Percentiles rank a stretch among this genome's conserved stretches.
Evolutionary conservation across 371 early-diverging fungal genomes (phyloP).

Genomic region (Circinella umbellata): DNA sequence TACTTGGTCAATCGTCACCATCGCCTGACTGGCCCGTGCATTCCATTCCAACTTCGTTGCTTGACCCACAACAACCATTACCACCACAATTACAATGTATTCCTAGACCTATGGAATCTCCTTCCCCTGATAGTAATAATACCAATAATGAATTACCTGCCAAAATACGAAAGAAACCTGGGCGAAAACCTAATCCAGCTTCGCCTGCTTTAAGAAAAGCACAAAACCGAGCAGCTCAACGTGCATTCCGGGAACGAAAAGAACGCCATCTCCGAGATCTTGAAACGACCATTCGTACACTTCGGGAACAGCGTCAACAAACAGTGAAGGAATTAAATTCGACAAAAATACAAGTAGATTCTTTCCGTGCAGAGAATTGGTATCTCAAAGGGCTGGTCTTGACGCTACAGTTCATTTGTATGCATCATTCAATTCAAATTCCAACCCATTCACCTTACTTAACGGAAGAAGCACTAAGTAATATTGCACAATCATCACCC

Average conservation of each 20-base stretch:
- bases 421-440: slow-evolving; percentile 30
- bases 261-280: slow-evolving; percentile 66
- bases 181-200: slow-evolving; percentile 73
- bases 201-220: slow-evolving; percentile 69
- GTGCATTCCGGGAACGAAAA: slow-evolving; percentile 78
- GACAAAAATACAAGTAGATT: slow-evolving; percentile 45
- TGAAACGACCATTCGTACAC: slow-evolving; percentile 64
- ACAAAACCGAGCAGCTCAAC: slow-evolving; percentile 78
- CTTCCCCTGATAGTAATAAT: background rate
- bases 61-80: background rate
- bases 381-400: slow-evolving; percentile 49
- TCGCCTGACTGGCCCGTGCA: slow-evolving; percentile 4
- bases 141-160: slow-evolving; percentile 18
- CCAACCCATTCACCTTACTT: slow-evolving; percentile 31
- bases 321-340: slow-evolving; percentile 45
- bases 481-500: slow-evolving; percentile 26
- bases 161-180: slow-evolving; percentile 66
- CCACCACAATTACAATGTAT: slow-evolving; percentile 5
- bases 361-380: slow-evolving; percentile 60
- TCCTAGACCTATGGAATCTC: slow-evolving; percentile 3
- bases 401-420: slow-evolving; percentile 43
- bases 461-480: slow-evolving; percentile 25
- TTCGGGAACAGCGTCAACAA: slow-evolving; percentile 54
- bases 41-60: background rate
- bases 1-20: background rate